Conservation (phyloP, 805 yeast genomes). For the Debaryomyces maramus region DNA sequence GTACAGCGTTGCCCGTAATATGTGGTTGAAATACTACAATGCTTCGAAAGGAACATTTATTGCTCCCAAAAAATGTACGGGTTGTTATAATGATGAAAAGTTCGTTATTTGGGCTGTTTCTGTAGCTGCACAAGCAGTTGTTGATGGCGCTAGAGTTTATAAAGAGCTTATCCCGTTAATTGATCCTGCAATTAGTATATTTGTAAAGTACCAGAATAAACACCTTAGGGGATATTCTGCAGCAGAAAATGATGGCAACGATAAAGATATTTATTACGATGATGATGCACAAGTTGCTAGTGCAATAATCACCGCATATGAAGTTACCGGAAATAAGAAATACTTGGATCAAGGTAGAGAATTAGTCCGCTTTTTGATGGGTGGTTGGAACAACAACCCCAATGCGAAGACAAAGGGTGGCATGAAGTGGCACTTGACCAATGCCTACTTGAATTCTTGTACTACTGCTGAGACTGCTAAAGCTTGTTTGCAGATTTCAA, state of each 20-base stretch:
- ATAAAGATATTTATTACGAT: conserved; percentile 66
- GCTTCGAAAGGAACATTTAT: conserved; percentile 35
- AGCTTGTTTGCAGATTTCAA: conserved; percentile 57
- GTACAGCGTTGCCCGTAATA: conserved; percentile 35
- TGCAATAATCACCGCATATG: conserved; percentile 64
- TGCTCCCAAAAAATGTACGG: conserved; percentile 41
- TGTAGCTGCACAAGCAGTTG: conserved; percentile 64
- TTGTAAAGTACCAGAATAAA: conserved; percentile 52
- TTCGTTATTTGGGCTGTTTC: conserved; percentile 71
- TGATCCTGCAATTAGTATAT: conserved; percentile 49
- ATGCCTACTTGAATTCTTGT: conserved; percentile 61
- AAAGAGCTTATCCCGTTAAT: conserved; percentile 54
- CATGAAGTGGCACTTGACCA: conserved; percentile 63
- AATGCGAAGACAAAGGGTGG: conserved; percentile 54
- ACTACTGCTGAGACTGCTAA: conserved; percentile 69
- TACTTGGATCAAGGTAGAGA: conserved; percentile 58
- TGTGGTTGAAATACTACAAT: conserved; percentile 47
- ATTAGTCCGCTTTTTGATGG: conserved; percentile 59
- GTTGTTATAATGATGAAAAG: conserved; percentile 49
- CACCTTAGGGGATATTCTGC: conserved; percentile 62
- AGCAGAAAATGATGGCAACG: conserved; percentile 57
- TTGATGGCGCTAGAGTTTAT: conserved; percentile 59
- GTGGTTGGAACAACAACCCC: conserved; percentile 56
- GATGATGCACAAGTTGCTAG: conserved; percentile 76
- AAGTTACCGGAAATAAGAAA: conserved; percentile 57